These are phyloP conservation scores for Aschersonia sp. DNA, from an alignment of 2,329 filamentous ascomycete species.

Conservation along the genomic window DNA sequence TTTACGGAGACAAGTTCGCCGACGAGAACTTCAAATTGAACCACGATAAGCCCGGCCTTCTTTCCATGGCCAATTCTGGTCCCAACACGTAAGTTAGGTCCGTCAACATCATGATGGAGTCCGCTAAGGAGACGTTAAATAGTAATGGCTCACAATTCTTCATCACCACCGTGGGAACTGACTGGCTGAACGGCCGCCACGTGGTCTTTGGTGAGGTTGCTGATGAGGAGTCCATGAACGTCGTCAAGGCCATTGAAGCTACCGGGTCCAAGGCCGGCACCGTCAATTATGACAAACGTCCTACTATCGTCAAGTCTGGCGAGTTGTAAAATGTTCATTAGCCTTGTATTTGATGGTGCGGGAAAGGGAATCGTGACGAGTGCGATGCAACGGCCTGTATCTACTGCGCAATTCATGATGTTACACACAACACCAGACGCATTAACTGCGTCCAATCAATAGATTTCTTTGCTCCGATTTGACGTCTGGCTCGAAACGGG, in stretches of 20 bases:
- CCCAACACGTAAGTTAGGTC: constrained; percentile 61
- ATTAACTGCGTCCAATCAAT: too few relatives aligned
- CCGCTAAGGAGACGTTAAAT: not conserved
- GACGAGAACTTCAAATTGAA: constrained; percentile 79
- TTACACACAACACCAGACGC: too few relatives aligned
- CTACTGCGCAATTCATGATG: not conserved
- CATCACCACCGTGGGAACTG: constrained; percentile 82
- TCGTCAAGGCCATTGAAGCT: constrained; percentile 49
- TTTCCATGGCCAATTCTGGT: constrained; percentile 93
- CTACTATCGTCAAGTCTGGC: constrained; percentile 43
- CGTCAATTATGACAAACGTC: constrained; percentile 40
- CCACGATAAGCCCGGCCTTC: constrained; percentile 62
- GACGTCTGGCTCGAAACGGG: too few relatives aligned
- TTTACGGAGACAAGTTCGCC: constrained; percentile 88
- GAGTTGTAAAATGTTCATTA: constrained; percentile 22
- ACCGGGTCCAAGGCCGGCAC: constrained; percentile 39
- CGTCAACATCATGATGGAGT: not conserved
- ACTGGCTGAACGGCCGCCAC: constrained; percentile 73
- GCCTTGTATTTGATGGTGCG: constrained; percentile 2
- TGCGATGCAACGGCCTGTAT: constrained; percentile 1
- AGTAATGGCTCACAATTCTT: constrained; percentile 99
- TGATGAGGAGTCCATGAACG: constrained; percentile 28
- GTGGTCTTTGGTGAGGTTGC: constrained; percentile 71
- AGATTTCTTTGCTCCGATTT: too few relatives aligned
- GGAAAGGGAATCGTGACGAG: constrained; percentile 1